Base-by-base conservation (phyloP, 345 rosid genomes). In the Viola odorata region DNA sequence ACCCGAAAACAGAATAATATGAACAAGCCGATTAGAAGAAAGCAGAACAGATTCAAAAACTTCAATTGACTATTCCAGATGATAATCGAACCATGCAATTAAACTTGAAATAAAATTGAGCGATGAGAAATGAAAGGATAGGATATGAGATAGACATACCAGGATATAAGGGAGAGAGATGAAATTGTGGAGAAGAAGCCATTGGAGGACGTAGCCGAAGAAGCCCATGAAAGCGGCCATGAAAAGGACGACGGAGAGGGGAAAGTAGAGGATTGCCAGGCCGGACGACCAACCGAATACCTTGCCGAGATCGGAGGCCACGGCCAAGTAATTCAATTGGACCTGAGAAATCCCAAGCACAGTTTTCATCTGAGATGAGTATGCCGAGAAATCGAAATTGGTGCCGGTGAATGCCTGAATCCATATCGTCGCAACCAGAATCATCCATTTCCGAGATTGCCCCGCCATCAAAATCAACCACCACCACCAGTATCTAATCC, bases 381-480 rank as follows among this genome's bases (percentile, higher is more conserved):
- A 92, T 4, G 91, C 88, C 13, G 97, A 85, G 82, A 92, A 89
- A 77, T 92, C 98, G 77, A 92, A 92, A 65, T 92, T 92, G 3
- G 98, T 92, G 4, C 98, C 98, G 0, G 97, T 92, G 58, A 92
- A 92, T 0, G 96, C 97, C 73, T 92, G 98, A 82, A 92, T 84
- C 98, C 98, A 92, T 44, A 87, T 77, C 12, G 96, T 88, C 0
- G 88, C 97, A n/a, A 92, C 90, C 8, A 92, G 77, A 45, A 92
- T 85, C 97, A 89, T 89, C 98, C 98, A 92, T 68, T 89, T 92
- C 37, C 91, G 42, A 2, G 95, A 92, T 41, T 89, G 96, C 40
- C 86, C 97, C 0, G 82, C 88, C 98, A 89, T 89, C 14, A 7
- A 37, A 23, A 23, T 23, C 2, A 23, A 23, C 44, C 40, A 6